Percentiles rank a stretch among this genome's conserved stretches.
phyloP scores from a whole-genome alignment of 2,329 filamentous ascomycete species.

The Erysiphe pulchra region DNA sequence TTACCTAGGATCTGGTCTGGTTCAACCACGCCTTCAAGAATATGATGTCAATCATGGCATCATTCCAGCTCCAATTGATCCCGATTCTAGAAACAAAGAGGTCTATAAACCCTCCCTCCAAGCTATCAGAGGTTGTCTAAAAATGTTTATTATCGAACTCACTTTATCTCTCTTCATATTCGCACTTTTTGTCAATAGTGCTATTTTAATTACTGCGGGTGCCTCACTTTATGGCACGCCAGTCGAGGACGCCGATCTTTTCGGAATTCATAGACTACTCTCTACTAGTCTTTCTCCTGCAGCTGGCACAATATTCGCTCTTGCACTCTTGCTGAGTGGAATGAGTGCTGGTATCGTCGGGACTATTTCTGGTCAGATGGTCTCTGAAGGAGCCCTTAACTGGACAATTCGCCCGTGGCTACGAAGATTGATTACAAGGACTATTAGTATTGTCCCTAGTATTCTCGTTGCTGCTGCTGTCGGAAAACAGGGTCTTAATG shows the following conservation, averaged over 20 bases:
- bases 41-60: conserved; percentile 34
- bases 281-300: conserved; percentile 40
- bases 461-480: conserved; percentile 67
- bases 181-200: conserved; percentile 60
- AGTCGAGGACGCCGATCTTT: conserved; percentile 49
- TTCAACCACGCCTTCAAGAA: conserved; percentile 37
- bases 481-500: conserved; percentile 41
- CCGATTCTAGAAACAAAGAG: conserved; percentile 16
- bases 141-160: conserved; percentile 46
- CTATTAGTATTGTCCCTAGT: conserved; percentile 55
- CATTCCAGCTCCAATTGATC: conserved; percentile 11
- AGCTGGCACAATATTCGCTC: conserved; percentile 61
- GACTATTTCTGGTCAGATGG: conserved; percentile 76
- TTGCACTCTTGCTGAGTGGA: conserved; percentile 57
- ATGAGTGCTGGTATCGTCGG: conserved; percentile 67
- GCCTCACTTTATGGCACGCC: conserved; percentile 39
- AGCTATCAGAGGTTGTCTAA: conserved; percentile 50
- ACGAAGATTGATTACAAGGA: conserved; percentile 49
- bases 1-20: conserved; percentile 42
- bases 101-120: conserved; percentile 45
- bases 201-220: conserved; percentile 62
- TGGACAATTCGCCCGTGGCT: conserved; percentile 58
- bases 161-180: conserved; percentile 54
- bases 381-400: conserved; percentile 55
- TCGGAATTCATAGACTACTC: conserved; percentile 53